A percentile compares a stretch with the other conserved stretches of the same genome.
phyloP scores from a whole-genome alignment of 1,139 yeast species.

The Debaryomyces robertsiae region DNA sequence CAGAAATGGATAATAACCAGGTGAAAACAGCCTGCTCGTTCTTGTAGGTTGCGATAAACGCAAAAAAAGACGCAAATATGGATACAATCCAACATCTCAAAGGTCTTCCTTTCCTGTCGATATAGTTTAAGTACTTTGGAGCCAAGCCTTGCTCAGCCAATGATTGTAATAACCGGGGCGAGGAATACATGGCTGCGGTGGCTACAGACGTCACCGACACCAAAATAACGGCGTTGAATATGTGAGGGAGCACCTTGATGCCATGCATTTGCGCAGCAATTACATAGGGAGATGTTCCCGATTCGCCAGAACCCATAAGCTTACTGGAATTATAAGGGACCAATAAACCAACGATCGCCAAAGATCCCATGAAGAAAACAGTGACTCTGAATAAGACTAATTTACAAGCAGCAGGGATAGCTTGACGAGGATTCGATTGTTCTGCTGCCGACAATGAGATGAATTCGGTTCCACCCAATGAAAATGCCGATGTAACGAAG shows the following conservation, averaged over 20 bases:
- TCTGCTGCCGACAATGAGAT: slow-evolving; percentile 46
- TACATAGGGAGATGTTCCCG: slow-evolving; percentile 48
- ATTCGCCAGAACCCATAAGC: slow-evolving; percentile 43
- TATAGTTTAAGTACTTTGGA: slow-evolving; percentile 30
- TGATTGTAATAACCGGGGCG: slow-evolving; percentile 34
- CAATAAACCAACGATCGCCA: slow-evolving; percentile 44
- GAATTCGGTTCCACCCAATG: slow-evolving; percentile 45
- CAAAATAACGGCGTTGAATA: slow-evolving; percentile 35
- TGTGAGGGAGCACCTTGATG: slow-evolving; percentile 34
- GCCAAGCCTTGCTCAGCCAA: slow-evolving; percentile 35
- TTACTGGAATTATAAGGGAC: slow-evolving; percentile 43
- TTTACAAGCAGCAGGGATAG: slow-evolving; percentile 46
- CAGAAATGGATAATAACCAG: slow-evolving; percentile 49
- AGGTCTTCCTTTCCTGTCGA: slow-evolving; percentile 36
- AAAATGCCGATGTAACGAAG: slow-evolving; percentile 42
- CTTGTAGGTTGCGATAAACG: slow-evolving; percentile 42
- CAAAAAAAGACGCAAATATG: slow-evolving; percentile 32
- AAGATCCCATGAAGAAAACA: slow-evolving; percentile 44
- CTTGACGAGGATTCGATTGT: slow-evolving; percentile 41
- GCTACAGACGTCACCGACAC: slow-evolving; percentile 37
- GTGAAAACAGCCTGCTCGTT: slow-evolving; percentile 45
- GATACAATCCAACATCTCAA: slow-evolving; percentile 36
- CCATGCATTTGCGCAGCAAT: slow-evolving; percentile 46
- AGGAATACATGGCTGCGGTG: slow-evolving; percentile 35
- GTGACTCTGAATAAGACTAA: slow-evolving; percentile 43